phyloP scores from a whole-genome alignment of 805 yeast species.

The Candida krabiensis region DNA sequence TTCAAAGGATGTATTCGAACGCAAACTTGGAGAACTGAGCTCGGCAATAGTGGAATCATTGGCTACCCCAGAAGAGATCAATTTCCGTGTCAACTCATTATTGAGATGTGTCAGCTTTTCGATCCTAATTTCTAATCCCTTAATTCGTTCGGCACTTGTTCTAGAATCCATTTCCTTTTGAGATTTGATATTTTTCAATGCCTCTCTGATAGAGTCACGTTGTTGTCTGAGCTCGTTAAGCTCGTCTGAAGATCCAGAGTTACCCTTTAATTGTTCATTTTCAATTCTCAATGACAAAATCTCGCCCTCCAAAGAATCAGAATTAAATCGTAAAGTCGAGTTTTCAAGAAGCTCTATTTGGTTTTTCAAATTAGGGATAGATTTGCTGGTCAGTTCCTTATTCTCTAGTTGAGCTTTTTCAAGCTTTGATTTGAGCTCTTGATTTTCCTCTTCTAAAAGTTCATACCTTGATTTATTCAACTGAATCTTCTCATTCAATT shows the following conservation, averaged over 20 bases:
- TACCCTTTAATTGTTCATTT: slow-evolving; percentile 35
- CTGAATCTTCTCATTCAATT: slow-evolving; percentile 47
- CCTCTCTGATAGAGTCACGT: slow-evolving; percentile 32
- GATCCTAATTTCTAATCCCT: slow-evolving; percentile 22
- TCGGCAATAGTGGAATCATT: neutral
- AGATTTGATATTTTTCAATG: slow-evolving; percentile 28
- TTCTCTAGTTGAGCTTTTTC: slow-evolving; percentile 41
- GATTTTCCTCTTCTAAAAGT: slow-evolving; percentile 36
- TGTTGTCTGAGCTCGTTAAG: slow-evolving; percentile 27
- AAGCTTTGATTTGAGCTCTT: slow-evolving; percentile 38
- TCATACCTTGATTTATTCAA: slow-evolving; percentile 48
- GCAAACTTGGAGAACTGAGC: slow-evolving; percentile 15
- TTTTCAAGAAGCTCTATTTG: slow-evolving; percentile 35
- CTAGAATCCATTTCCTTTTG: slow-evolving; percentile 28
- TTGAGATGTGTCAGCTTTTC: slow-evolving; percentile 17
- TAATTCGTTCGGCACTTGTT: slow-evolving; percentile 25
- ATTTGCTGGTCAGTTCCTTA: slow-evolving; percentile 40
- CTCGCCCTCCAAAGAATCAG: slow-evolving; percentile 22
- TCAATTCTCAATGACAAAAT: slow-evolving; percentile 31
- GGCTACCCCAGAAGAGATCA: slow-evolving; percentile 4
- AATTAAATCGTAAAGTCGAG: slow-evolving; percentile 11
- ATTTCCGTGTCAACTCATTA: slow-evolving; percentile 11
- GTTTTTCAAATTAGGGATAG: slow-evolving; percentile 48
- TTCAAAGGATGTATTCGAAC: slow-evolving; percentile 18
- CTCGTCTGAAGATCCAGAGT: slow-evolving; percentile 21